These are phyloP conservation scores for Vigna unguiculata DNA, from an alignment of 306 rosid species.

Conservation along the genomic window DNA sequence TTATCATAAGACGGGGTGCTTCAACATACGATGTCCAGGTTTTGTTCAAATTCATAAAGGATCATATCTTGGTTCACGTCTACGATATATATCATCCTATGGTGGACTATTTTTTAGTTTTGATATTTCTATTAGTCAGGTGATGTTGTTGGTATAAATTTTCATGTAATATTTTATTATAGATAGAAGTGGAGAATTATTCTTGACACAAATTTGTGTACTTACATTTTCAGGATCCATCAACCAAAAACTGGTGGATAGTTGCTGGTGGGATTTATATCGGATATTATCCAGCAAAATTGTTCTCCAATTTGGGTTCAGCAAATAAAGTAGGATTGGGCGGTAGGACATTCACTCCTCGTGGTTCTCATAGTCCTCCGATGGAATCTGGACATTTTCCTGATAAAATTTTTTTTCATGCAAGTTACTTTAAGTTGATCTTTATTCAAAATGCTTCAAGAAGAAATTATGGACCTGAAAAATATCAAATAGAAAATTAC, in stretches of 20 bases:
- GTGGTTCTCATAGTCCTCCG: no score
- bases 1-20: constrained; percentile 9
- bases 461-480: neutral
- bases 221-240: neutral
- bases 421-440: neutral
- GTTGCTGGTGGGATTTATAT: neutral
- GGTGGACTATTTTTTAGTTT: rapidly evolving
- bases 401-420: neutral
- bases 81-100: neutral
- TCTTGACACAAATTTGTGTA: neutral
- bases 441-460: neutral
- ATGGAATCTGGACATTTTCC: neutral
- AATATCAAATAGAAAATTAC: no score
- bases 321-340: neutral
- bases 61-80: neutral
- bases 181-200: no score
- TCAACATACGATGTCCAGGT: neutral
- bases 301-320: neutral
- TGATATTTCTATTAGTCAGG: neutral
- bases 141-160: neutral
- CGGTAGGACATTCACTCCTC: neutral
- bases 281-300: neutral
- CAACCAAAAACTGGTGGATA: neutral
- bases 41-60: neutral
- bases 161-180: neutral